Conservation (phyloP, 106 monocot species). For the Phalaenopsis aphrodite region DNA sequence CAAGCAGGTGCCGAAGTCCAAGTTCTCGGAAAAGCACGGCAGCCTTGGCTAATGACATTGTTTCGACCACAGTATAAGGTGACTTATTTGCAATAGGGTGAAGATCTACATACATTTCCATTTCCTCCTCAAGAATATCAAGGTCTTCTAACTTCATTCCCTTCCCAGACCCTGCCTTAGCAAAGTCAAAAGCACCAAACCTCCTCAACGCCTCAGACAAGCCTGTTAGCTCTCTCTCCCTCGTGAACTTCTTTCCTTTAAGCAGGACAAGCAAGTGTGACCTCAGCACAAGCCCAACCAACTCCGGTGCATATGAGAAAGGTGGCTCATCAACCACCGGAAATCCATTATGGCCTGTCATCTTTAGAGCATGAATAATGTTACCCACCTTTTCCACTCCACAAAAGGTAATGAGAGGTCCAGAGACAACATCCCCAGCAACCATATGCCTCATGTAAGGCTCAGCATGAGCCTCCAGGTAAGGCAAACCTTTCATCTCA, state of each 20-base stretch:
- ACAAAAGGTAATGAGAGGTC: constrained; percentile 52
- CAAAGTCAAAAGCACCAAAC: constrained; percentile 67
- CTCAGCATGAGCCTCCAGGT: constrained; percentile 83
- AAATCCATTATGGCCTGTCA: constrained; percentile 89
- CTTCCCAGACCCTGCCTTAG: constrained; percentile 61
- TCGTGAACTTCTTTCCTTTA: constrained; percentile 53
- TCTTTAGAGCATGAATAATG: constrained; percentile 47
- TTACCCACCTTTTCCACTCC: constrained; percentile 75
- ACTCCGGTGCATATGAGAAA: constrained; percentile 57
- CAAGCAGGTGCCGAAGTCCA: constrained; percentile 60
- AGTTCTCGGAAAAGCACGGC: constrained; percentile 60
- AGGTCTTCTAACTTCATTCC: constrained; percentile 62
- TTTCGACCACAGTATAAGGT: constrained; percentile 64
- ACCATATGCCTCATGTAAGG: constrained; percentile 85
- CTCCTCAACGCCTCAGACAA: constrained; percentile 19
- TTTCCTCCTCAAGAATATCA: constrained; percentile 48
- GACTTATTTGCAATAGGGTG: constrained; percentile 61
- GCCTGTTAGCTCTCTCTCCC: constrained; percentile 39
- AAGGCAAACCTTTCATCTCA: constrained; percentile 84
- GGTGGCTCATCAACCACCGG: constrained; percentile 86
- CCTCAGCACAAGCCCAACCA: constrained; percentile 65
- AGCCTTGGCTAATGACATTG: constrained; percentile 69
- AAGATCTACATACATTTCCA: constrained; percentile 78
- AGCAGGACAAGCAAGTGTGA: constrained; percentile 72
- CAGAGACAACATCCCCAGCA: constrained; percentile 69